phyloP scores from a whole-genome alignment of 2,329 filamentous ascomycete species.

The Colletotrichum sp. region DNA sequence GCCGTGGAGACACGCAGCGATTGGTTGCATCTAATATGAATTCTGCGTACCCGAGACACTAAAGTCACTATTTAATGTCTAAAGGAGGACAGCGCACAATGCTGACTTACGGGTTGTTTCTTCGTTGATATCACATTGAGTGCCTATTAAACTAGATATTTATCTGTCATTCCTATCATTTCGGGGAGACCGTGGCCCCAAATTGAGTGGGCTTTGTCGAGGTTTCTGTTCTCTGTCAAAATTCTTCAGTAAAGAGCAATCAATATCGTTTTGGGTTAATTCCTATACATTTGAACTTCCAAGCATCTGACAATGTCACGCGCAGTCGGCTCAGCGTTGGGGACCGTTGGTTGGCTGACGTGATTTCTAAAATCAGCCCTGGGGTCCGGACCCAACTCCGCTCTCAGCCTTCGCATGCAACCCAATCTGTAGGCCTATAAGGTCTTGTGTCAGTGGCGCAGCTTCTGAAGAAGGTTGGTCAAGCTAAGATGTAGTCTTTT shows the following conservation, averaged over 20 bases:
- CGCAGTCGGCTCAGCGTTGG: background rate
- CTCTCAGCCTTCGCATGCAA: background rate
- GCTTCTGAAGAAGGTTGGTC: background rate
- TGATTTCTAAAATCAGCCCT: background rate
- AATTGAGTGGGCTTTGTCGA: fast-evolving
- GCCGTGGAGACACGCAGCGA: too few relatives aligned
- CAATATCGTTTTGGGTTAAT: background rate
- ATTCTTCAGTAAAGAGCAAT: background rate
- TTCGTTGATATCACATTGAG: too few relatives aligned
- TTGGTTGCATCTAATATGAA: too few relatives aligned
- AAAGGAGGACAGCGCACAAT: too few relatives aligned
- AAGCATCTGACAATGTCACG: background rate
- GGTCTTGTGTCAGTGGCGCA: background rate
- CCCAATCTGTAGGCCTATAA: background rate
- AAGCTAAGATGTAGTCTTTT: background rate
- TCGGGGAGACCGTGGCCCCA: background rate
- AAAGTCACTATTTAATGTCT: too few relatives aligned
- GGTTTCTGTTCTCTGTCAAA: background rate
- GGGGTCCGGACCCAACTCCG: background rate
- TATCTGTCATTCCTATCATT: fast-evolving
- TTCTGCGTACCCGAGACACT: too few relatives aligned
- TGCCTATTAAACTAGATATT: background rate
- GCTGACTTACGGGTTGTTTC: too few relatives aligned
- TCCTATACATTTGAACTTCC: background rate
- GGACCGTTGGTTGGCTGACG: background rate